A percentile compares a stretch with the other conserved stretches of the same genome.
Conservation (phyloP, 1,284 basidiomycete species). For the Macrocybe sp. region DNA sequence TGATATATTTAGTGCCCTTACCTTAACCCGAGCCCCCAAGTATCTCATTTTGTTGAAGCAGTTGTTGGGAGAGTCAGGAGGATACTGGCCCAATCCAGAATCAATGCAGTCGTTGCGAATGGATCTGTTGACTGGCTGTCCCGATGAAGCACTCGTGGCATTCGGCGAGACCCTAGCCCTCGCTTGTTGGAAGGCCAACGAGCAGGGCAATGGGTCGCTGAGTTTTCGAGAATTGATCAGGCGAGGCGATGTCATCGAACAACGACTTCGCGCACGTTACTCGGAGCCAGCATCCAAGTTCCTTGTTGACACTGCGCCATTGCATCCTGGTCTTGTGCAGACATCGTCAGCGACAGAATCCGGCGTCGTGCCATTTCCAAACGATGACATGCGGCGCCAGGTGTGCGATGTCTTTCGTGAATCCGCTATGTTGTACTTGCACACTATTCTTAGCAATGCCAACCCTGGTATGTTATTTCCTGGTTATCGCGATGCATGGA, state of each 20-base stretch:
- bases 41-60: constrained; percentile 63
- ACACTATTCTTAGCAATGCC: constrained; percentile 65
- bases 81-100: constrained; percentile 22
- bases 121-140: constrained; percentile 67
- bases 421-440: constrained; percentile 62
- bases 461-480: constrained; percentile 46
- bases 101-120: constrained; percentile 41
- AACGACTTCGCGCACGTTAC: constrained; percentile 41
- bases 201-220: constrained; percentile 54
- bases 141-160: constrained; percentile 68
- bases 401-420: constrained; percentile 64
- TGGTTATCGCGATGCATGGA: too few species aligned
- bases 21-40: constrained; percentile 55
- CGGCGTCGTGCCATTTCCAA: constrained; percentile 24
- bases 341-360: constrained; percentile 21
- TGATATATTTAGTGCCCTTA: constrained; percentile 67
- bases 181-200: constrained; percentile 70
- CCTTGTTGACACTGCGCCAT: constrained; percentile 25
- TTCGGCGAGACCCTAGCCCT: constrained; percentile 70
- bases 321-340: constrained; percentile 33
- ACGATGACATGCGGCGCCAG: constrained; percentile 40
- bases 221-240: constrained; percentile 68
- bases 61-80: constrained; percentile 36
- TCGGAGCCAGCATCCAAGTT: constrained; percentile 32
- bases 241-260: constrained; percentile 62